A percentile compares a stretch with the other conserved stretches of the same genome.
Conservation (phyloP, 148 eudicot species). For the Cornus suecica region DNA sequence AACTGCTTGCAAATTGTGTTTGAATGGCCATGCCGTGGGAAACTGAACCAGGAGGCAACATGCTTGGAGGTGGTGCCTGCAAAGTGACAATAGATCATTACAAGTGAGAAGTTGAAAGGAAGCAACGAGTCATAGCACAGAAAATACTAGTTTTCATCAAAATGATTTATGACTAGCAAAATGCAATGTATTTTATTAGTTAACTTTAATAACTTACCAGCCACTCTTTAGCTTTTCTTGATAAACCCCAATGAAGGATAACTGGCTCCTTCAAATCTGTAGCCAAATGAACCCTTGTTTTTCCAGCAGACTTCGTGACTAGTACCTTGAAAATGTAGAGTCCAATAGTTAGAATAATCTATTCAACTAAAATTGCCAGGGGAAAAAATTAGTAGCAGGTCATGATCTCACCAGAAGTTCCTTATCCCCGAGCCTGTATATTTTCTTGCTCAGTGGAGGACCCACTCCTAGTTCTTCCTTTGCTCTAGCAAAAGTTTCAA, state of each 20-base stretch:
- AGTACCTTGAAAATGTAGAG: conserved; percentile 39
- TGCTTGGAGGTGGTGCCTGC: conserved; percentile 69
- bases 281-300: no score
- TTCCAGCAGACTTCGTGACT: no score
- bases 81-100: conserved; percentile 15
- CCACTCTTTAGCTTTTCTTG: no score
- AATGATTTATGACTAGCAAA: neutral
- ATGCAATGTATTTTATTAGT: neutral
- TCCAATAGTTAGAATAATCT: conserved; percentile 9
- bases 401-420: conserved; percentile 76
- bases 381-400: neutral
- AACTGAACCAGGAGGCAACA: conserved; percentile 72
- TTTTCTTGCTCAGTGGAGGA: conserved; percentile 45
- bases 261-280: no score
- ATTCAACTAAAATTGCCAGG: neutral
- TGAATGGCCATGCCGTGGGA: conserved; percentile 59
- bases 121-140: neutral
- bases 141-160: neutral
- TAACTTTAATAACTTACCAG: neutral
- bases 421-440: conserved; percentile 57
- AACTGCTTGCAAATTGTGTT: conserved; percentile 51
- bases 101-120: neutral
- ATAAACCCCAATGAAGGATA: no score
- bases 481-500: conserved; percentile 53
- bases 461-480: conserved; percentile 51